phyloP scores from a whole-genome alignment of 768 basidiomycete genomes.

The Suillus subalutaceus region DNA sequence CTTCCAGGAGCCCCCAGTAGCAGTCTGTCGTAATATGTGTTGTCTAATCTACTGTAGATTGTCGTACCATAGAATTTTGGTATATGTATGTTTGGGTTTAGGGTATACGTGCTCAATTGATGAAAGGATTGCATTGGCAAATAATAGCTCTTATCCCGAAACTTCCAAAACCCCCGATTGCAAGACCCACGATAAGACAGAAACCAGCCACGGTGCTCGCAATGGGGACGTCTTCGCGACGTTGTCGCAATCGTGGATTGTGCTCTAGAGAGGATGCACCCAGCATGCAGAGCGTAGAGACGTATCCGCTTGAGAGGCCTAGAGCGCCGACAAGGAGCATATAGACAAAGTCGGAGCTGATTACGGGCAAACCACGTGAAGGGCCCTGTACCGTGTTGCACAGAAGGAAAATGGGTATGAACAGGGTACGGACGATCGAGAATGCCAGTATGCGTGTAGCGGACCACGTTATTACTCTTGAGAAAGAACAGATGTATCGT shows the following conservation, averaged over 20 bases:
- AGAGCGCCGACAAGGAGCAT: constrained; percentile 74
- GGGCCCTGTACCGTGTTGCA: constrained; percentile 74
- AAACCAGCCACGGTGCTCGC: constrained; percentile 84
- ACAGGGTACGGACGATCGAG: constrained; percentile 73
- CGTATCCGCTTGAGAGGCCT: constrained; percentile 79
- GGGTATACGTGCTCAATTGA: constrained; percentile 12
- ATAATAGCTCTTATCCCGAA: constrained; percentile 75
- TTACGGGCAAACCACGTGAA: constrained; percentile 38
- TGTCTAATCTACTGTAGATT: constrained; percentile 1
- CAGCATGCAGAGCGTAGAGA: constrained; percentile 81
- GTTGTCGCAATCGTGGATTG: constrained; percentile 71
- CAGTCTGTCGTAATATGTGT: constrained; percentile 15
- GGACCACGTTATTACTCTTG: constrained; percentile 68
- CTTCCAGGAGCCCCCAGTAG: constrained; percentile 64
- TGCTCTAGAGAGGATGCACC: constrained; percentile 79
- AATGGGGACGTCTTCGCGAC: constrained; percentile 78
- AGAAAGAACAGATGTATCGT: constrained; percentile 68
- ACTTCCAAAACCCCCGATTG: constrained; percentile 74
- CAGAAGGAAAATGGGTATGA: constrained; percentile 83
- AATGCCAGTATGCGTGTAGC: constrained; percentile 60
- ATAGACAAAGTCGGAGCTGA: constrained; percentile 78
- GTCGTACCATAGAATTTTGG: background rate
- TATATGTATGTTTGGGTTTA: background rate
- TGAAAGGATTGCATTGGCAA: constrained; percentile 79
- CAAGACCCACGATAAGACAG: constrained; percentile 75